Percentiles rank a stretch among this genome's conserved stretches.
Conservation (phyloP, 2,329 filamentous ascomycete species). For the Myriosclerotinia scirpicola region DNA sequence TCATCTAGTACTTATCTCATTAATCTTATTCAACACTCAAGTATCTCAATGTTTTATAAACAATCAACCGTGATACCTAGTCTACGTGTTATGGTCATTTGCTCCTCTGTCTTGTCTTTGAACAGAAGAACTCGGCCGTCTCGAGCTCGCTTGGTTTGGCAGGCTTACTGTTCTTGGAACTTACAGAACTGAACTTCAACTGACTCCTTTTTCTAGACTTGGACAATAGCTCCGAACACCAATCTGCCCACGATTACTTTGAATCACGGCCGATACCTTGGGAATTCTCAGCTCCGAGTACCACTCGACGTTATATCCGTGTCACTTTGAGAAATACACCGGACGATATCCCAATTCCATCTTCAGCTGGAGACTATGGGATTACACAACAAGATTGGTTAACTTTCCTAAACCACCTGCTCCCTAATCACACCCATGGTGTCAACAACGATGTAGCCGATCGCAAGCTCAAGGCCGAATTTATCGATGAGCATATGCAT, state of each 20-base stretch:
- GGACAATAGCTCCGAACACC: background rate
- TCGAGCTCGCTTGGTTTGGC: background rate
- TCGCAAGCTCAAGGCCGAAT: conserved; percentile 50
- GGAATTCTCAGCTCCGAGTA: conserved; percentile 38
- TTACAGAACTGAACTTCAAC: background rate
- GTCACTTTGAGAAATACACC: conserved; percentile 28
- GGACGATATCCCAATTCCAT: conserved; percentile 32
- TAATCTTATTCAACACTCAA: background rate
- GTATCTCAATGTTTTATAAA: conserved; percentile 22
- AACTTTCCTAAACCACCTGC: conserved; percentile 57
- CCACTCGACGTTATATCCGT: conserved; percentile 27
- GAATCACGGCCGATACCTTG: conserved; percentile 36
- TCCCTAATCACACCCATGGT: conserved; percentile 49
- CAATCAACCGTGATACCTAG: background rate
- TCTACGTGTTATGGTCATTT: background rate
- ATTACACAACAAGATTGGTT: conserved; percentile 56
- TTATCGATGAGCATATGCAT: conserved; percentile 37
- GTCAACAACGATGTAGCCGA: conserved; percentile 51
- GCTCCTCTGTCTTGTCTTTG: background rate
- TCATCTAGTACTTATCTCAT: background rate
- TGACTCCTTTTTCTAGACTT: background rate
- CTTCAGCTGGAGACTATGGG: conserved; percentile 42
- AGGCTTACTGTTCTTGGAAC: background rate
- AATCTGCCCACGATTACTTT: conserved; percentile 35
- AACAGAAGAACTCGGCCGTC: too few species aligned